Percentiles rank a stretch among this genome's conserved stretches.
Conservation (phyloP, 1,284 basidiomycete species). For the Thelephora terrestris region DNA sequence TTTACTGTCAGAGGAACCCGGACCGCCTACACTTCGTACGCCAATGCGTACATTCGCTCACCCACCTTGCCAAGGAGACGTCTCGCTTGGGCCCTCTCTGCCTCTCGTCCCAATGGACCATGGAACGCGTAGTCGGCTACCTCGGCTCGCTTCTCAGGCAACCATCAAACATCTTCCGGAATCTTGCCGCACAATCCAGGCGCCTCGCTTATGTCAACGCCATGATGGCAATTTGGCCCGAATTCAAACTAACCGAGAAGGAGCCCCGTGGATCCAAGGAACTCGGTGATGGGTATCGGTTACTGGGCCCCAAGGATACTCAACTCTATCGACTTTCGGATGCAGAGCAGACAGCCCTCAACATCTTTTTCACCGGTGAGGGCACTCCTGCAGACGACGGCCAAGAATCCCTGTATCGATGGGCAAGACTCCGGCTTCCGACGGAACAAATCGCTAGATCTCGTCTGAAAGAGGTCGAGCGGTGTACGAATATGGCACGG, state of each 20-base stretch:
- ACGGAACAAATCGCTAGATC: too few relatives aligned
- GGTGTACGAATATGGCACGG: too few relatives aligned
- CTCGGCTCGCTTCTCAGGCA: constrained; percentile 16
- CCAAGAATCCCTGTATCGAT: too few relatives aligned
- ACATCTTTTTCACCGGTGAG: too few relatives aligned
- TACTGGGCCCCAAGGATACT: too few relatives aligned
- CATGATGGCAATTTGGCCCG: constrained; percentile 12
- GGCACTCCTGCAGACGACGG: too few relatives aligned
- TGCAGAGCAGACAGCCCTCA: too few relatives aligned
- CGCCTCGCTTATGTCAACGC: constrained; percentile 10
- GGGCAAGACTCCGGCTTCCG: too few relatives aligned
- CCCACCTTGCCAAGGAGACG: constrained; percentile 12
- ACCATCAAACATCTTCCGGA: constrained; percentile 15
- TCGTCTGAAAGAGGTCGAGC: too few relatives aligned
- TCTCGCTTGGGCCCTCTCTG: constrained; percentile 12
- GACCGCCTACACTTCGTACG: constrained; percentile 17
- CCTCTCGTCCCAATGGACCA: constrained; percentile 11
- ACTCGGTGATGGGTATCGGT: constrained; percentile 8
- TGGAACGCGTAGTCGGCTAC: constrained; percentile 17
- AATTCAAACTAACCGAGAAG: constrained; percentile 3
- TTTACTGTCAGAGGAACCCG: constrained; percentile 14
- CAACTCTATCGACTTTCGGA: too few relatives aligned
- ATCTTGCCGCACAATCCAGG: too few relatives aligned
- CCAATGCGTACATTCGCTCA: constrained; percentile 14
- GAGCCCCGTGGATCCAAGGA: constrained; percentile 2